phyloP scores from a whole-genome alignment of 2,329 filamentous ascomycete genomes.

The Alternaria brassicae region DNA sequence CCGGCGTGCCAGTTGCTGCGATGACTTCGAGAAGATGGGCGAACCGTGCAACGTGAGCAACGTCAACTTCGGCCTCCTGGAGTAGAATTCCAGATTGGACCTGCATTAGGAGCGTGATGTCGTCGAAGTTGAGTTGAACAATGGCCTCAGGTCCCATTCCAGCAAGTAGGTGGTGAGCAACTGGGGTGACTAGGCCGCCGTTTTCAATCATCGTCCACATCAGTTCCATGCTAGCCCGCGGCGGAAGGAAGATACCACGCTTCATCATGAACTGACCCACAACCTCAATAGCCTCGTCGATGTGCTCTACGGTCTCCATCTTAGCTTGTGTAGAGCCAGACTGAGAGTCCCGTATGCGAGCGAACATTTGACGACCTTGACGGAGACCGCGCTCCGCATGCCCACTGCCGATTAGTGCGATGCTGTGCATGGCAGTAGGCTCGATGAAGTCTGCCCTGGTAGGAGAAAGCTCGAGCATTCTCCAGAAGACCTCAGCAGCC shows the following conservation, averaged over 20 bases:
- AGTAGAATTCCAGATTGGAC: conserved; percentile 63
- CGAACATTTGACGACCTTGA: conserved; percentile 85
- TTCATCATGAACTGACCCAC: conserved; percentile 65
- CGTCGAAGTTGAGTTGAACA: conserved; percentile 60
- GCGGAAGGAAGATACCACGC: conserved; percentile 59
- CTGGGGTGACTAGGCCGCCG: conserved; percentile 65
- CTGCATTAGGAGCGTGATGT: conserved; percentile 67
- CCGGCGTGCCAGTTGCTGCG: conserved; percentile 59
- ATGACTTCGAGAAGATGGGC: conserved; percentile 67
- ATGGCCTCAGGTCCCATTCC: conserved; percentile 67
- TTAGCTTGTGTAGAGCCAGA: conserved; percentile 55
- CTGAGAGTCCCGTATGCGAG: conserved; percentile 73
- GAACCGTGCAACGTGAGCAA: conserved; percentile 66
- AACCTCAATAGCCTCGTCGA: conserved; percentile 84
- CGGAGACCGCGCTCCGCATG: conserved; percentile 81
- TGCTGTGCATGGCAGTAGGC: conserved; percentile 87
- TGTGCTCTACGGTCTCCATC: conserved; percentile 73
- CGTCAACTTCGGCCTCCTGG: conserved; percentile 58
- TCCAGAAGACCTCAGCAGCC: conserved; percentile 81
- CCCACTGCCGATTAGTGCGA: conserved; percentile 85
- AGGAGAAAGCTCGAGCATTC: conserved; percentile 68
- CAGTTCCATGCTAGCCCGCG: conserved; percentile 64
- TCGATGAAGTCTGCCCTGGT: conserved; percentile 77
- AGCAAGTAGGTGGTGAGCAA: conserved; percentile 67
- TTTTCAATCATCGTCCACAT: conserved; percentile 72